Evolutionary conservation across 257 asterid genomes (phyloP), one percentile per base, ranked within the genome.

Genomic region (Lithospermum erythrorhizon): DNA sequence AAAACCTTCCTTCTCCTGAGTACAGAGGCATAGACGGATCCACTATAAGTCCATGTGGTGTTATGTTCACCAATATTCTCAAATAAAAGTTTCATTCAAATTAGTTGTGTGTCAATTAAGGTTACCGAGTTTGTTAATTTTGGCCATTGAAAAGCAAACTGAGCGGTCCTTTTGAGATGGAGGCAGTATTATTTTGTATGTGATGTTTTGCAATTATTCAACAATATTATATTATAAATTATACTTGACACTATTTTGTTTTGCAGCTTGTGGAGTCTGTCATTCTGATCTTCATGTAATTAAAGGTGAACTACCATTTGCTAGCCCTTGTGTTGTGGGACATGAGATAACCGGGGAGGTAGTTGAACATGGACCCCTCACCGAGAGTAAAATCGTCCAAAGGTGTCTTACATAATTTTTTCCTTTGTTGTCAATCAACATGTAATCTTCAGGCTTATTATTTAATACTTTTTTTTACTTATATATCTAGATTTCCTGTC

Each of bases 311-410:
- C 83, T 91, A 67, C 98, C 96, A 8, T 91, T 91, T 72, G 76
- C 97, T 65, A 81, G 86, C 72, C 98, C 98, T 63, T 91, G 98
- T 69, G 95, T 86, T 57, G 78, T 88, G 19, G 98, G 98, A 35
- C 98, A 88, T 63, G 98, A 91, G 88, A 88, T 91, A 41, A 88
- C 98, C 18, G 98, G 98, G 60, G 97, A 91, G 79, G 97, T 91
- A 65, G 87, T 91, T 53, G 95, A 91, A 73, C 93, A 82, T 60
- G 98, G 98, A 64, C 74, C 83, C 47, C 95, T 75, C 59, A 78
- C 94, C 14, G 94, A 91, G 77, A 76, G 72, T 59, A 82, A 83
- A 71, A 82, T 76, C 56, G 22, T 74, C 23, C 75, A 91, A 68
- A 91, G 95, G 98, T 88, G 72, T 55, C 32, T n/a, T 23, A 17